Conservation (phyloP, 176 grass and related monocot genomes). For the Metroxylon sagu region DNA sequence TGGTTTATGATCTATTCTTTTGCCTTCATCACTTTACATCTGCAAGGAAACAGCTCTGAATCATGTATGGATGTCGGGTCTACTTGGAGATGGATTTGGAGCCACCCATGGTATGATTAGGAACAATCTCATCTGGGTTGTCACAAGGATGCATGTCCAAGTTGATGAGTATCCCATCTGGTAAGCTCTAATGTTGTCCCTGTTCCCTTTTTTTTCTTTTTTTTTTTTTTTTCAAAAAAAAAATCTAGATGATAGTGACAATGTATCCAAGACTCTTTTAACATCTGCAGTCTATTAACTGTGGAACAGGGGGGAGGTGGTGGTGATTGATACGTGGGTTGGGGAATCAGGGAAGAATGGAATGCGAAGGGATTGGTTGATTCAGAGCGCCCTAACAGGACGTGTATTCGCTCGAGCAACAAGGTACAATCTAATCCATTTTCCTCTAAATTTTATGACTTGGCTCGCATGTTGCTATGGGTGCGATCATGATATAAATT, state of each 20-base stretch:
- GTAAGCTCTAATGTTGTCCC: conserved; percentile 1
- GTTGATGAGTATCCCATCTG: conserved; percentile 56
- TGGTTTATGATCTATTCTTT: no score
- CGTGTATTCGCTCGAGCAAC: conserved; percentile 38
- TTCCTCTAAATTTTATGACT: not conserved
- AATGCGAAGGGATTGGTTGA: conserved; percentile 57
- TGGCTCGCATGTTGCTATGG: not conserved
- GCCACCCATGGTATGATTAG: conserved; percentile 67
- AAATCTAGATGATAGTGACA: not conserved
- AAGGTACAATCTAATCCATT: conserved; percentile 14
- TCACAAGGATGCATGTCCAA: conserved; percentile 60
- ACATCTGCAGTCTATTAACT: no score
- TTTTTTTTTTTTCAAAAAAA: no score
- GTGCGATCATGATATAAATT: not conserved
- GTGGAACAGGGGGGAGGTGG: conserved; percentile 48
- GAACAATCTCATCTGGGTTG: conserved; percentile 71
- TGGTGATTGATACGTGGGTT: conserved; percentile 62
- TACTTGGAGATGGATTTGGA: conserved; percentile 60
- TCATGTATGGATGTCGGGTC: conserved; percentile 67
- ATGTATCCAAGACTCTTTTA: no score
- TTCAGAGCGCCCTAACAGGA: conserved; percentile 24
- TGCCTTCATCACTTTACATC: no score
- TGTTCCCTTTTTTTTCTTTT: no score
- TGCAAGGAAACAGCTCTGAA: conserved; percentile 54
- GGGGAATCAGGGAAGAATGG: conserved; percentile 59